A percentile compares a stretch with the other conserved stretches of the same genome.
phyloP scores from a whole-genome alignment of 2,329 filamentous ascomycete genomes.

The Microthyrium microscopicum region DNA sequence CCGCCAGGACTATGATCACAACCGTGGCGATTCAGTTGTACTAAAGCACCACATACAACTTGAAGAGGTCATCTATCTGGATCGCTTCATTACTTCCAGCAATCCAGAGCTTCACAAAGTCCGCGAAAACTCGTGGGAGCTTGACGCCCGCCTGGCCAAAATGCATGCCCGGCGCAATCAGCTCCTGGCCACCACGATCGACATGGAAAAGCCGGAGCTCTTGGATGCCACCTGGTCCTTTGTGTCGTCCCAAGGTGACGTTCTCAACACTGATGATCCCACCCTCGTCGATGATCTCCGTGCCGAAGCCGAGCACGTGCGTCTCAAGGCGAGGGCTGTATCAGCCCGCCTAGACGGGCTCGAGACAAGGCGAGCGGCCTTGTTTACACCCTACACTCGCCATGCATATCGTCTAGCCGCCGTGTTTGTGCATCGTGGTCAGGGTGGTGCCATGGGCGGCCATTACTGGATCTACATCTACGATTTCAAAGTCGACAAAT shows the following conservation, averaged over 20 bases:
- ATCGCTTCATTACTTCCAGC: slow-evolving; percentile 54
- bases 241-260: neutral
- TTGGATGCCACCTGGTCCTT: slow-evolving; percentile 14
- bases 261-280: no score
- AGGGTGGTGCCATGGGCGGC: slow-evolving; percentile 34
- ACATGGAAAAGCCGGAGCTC: slow-evolving; percentile 16
- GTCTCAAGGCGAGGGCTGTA: slow-evolving; percentile 28
- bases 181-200: slow-evolving; percentile 21
- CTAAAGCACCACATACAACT: slow-evolving; percentile 64
- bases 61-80: slow-evolving; percentile 68
- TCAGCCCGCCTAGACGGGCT: slow-evolving; percentile 35
- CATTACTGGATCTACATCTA: slow-evolving; percentile 97
- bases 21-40: slow-evolving; percentile 42
- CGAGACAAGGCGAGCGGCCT: slow-evolving; percentile 45
- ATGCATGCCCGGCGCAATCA: slow-evolving; percentile 32
- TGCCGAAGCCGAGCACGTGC: no score
- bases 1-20: neutral
- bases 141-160: slow-evolving; percentile 41
- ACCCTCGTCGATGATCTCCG: no score
- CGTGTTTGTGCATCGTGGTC: slow-evolving; percentile 76
- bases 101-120: slow-evolving; percentile 37
- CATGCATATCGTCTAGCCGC: slow-evolving; percentile 62
- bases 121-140: slow-evolving; percentile 57
- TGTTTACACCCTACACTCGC: no score
- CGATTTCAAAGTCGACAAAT: slow-evolving; percentile 65